Conservation (phyloP, 768 basidiomycete species). For the Hemileccinum impolitum region DNA sequence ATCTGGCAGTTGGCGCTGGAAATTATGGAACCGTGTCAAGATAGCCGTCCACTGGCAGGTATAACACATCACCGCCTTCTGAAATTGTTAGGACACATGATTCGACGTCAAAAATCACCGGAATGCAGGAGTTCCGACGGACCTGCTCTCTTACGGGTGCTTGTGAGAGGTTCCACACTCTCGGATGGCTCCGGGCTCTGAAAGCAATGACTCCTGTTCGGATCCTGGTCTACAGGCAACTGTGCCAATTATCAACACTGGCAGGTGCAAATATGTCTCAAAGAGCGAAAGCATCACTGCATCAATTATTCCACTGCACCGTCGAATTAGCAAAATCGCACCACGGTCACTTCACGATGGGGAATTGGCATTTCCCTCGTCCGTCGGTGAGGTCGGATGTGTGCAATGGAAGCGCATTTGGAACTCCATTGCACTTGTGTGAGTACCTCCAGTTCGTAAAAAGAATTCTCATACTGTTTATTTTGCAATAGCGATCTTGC, state of each 20-base stretch:
- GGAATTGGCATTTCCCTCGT: background rate
- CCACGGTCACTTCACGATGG: conserved; percentile 1
- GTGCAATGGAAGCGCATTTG: conserved; percentile 12
- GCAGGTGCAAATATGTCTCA: too few species aligned
- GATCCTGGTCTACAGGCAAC: background rate
- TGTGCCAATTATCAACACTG: too few species aligned
- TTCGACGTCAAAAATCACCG: too few species aligned
- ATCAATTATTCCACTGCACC: background rate
- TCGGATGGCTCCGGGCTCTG: too few species aligned
- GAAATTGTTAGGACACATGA: too few species aligned
- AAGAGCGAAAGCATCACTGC: background rate
- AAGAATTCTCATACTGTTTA: background rate
- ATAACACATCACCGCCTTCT: too few species aligned
- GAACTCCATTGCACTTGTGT: conserved; percentile 31
- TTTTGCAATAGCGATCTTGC: conserved; percentile 20
- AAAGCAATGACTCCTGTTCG: background rate
- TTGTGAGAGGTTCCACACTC: too few species aligned
- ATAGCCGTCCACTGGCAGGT: too few species aligned
- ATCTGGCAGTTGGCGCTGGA: too few species aligned
- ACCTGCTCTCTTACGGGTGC: too few species aligned
- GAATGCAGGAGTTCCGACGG: too few species aligned
- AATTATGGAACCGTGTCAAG: too few species aligned
- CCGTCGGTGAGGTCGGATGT: background rate
- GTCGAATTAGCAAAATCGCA: conserved; percentile 15
- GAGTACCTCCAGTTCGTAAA: background rate